Evolutionary conservation across 768 basidiomycete genomes (phyloP).

Genomic region (Austroboletus eburneus): DNA sequence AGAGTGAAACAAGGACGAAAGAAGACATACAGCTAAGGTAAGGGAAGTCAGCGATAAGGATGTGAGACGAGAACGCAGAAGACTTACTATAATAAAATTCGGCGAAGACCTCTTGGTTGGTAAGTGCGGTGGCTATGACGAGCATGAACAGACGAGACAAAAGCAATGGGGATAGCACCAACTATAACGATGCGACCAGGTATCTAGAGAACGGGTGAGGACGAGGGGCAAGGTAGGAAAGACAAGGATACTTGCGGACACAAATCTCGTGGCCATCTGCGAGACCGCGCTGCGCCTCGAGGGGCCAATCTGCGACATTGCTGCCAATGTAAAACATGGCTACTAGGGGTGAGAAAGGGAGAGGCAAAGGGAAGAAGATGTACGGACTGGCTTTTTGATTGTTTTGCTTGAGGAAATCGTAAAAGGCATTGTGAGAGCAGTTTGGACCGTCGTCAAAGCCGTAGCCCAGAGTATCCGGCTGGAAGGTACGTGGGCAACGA

Average conservation of each 20-base stretch:
- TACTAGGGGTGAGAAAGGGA: slow-evolving; percentile 14
- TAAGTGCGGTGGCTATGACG: slow-evolving; percentile 49
- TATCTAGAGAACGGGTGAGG: slow-evolving; percentile 15
- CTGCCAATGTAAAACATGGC: slow-evolving; percentile 64
- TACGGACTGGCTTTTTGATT: slow-evolving; percentile 52
- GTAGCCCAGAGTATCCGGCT: slow-evolving; percentile 53
- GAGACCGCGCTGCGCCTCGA: slow-evolving; percentile 50
- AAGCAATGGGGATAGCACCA: slow-evolving; percentile 7
- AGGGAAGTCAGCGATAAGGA: slow-evolving; percentile 3
- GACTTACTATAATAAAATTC: slow-evolving; percentile 70
- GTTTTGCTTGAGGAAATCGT: slow-evolving; percentile 46
- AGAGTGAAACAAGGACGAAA: background rate
- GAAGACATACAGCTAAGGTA: slow-evolving; percentile 25
- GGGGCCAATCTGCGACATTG: slow-evolving; percentile 52
- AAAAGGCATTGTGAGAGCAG: slow-evolving; percentile 61
- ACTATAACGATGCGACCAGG: slow-evolving; percentile 45
- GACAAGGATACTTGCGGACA: slow-evolving; percentile 43
- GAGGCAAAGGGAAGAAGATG: too few species aligned
- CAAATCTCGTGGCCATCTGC: slow-evolving; percentile 60
- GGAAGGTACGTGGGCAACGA: background rate
- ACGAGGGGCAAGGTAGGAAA: background rate
- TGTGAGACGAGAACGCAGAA: background rate
- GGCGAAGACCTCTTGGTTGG: slow-evolving; percentile 66
- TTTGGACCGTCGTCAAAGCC: slow-evolving; percentile 66
- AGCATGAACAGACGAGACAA: background rate